Evolutionary conservation across 352 stramenopile genomes (phyloP), one percentile per base, ranked within the genome.

Genomic region (Globisporangium paddicum): DNA sequence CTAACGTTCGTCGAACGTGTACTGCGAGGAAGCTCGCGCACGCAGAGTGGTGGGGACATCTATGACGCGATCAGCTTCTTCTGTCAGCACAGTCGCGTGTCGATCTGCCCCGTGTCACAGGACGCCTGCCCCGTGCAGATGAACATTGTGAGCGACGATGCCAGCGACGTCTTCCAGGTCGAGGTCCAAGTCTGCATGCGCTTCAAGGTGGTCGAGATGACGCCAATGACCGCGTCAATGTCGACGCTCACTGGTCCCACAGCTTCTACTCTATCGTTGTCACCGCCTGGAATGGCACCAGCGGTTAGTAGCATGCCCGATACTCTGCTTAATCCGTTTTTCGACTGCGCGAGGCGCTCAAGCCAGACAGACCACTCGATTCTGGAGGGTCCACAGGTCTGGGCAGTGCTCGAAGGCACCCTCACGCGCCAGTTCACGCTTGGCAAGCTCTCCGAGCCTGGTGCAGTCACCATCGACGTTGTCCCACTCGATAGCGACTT

Each of bases 31-130:
- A 89, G 79, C 46, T 82, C 78, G 18, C 69, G 82, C 46, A 93
- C 82, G 28, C 78, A 90, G 67, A 93, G 74, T 25, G 80, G 82
- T 13, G 80, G 82, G 3, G 82, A 93, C 55, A 90, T 93, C 59
- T 93, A 90, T 66, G 80, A 93, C 53, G 73, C 80, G 40, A 89
- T 90, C 65, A 83, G 75, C 40, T 86, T 87, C 49, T 76, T 90
- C 55, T 89, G 80, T 45, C 69, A 79, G 45, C 77, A 90, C 35
- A 59, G 71, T 1, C 69, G 75, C 19, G 55, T 90, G 5, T 79
- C 77, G 23, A 82, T 90, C 46, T 90, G 82, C 26, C 79, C 82
- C 2, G 66, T 89, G 13, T 92, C 79, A 0, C 79, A 88, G 13
- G 77, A 87, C 21, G 79, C 79, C 4, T 66, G 67, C 9, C 79